phyloP scores from a whole-genome alignment of 257 asterid species.

The Solanum habrochaites region DNA sequence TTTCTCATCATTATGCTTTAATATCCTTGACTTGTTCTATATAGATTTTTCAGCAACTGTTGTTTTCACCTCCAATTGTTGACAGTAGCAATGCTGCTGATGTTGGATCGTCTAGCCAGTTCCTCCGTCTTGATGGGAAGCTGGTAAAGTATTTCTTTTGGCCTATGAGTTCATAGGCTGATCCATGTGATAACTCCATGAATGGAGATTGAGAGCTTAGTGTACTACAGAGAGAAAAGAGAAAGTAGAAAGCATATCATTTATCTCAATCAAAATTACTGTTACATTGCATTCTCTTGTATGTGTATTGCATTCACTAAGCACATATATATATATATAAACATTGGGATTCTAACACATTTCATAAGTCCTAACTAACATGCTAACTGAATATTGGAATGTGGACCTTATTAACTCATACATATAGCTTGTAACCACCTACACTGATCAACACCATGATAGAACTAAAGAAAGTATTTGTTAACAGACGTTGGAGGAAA shows the following conservation, averaged over 20 bases:
- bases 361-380: neutral
- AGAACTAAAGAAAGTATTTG: constrained; percentile 5
- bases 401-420: neutral
- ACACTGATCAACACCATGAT: neutral
- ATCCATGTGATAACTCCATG: neutral
- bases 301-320: neutral
- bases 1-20: neutral
- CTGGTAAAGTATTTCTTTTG: constrained; percentile 4
- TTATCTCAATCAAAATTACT: neutral
- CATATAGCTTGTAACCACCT: neutral
- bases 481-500: constrained; percentile 39
- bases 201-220: neutral
- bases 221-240: neutral
- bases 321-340: neutral
- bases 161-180: neutral
- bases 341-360: neutral
- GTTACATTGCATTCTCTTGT: neutral
- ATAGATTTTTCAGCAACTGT: constrained; percentile 66
- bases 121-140: constrained; percentile 33
- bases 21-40: constrained; percentile 31
- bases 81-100: constrained; percentile 42
- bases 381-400: neutral
- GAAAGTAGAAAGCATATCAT: neutral
- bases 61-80: constrained; percentile 35
- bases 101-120: constrained; percentile 35